These are phyloP conservation scores for Pseudoturritis turrita DNA, from an alignment of 345 rosid genomes.

Conservation along the genomic window DNA sequence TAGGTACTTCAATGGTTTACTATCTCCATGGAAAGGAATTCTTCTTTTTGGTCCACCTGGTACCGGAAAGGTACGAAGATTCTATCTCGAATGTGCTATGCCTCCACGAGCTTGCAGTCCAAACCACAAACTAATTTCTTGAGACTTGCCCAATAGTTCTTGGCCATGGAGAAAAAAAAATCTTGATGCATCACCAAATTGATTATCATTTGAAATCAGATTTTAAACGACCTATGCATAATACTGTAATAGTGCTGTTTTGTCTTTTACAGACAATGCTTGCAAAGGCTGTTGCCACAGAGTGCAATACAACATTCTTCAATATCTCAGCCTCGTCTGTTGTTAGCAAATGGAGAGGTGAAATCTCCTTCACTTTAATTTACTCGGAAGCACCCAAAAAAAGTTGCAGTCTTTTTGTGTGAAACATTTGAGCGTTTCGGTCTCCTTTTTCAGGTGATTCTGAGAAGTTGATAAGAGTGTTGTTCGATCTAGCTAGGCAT, in stretches of 20 bases:
- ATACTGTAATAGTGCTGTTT: background rate
- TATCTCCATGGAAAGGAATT: slow-evolving; percentile 99
- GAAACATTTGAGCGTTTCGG: background rate
- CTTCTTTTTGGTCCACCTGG: slow-evolving; percentile 99
- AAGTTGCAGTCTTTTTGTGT: background rate
- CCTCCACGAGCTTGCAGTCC: background rate
- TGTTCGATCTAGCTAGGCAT: slow-evolving; percentile 96
- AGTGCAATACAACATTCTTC: slow-evolving; percentile 97
- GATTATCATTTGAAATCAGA: background rate
- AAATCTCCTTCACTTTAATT: background rate
- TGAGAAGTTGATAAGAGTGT: slow-evolving; percentile 84
- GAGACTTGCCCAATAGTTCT: too few relatives aligned
- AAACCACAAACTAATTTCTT: too few relatives aligned
- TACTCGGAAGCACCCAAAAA: background rate
- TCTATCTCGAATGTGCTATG: background rate
- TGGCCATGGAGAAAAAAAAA: too few relatives aligned
- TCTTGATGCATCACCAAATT: background rate
- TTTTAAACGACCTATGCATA: background rate
- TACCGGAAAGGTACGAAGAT: slow-evolving; percentile 79
- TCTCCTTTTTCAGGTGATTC: slow-evolving; percentile 71
- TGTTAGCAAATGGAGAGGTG: slow-evolving; percentile 94
- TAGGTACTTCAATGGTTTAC: slow-evolving; percentile 92
- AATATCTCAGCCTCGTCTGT: slow-evolving; percentile 97
- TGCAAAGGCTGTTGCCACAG: slow-evolving; percentile 99
- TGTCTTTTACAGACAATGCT: slow-evolving; percentile 74